phyloP scores from a whole-genome alignment of 257 asterid genomes.

The Solanum medicagineum region DNA sequence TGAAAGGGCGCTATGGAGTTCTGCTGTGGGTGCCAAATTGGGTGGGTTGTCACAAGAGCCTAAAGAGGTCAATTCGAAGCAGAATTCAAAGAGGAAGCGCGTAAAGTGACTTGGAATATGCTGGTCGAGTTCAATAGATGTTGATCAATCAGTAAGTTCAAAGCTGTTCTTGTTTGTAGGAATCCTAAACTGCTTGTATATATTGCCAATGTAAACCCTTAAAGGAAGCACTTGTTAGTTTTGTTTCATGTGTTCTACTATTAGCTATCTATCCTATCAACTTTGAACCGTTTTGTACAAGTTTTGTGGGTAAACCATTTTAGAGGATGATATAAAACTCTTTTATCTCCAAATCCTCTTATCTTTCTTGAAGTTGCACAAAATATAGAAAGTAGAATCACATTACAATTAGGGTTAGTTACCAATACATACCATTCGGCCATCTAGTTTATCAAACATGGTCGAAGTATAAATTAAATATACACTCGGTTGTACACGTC shows the following conservation, averaged over 20 bases:
- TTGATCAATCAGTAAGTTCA: not conserved
- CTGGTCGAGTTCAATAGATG: not conserved
- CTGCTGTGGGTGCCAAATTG: constrained; percentile 22
- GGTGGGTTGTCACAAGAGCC: constrained; percentile 12
- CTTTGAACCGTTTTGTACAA: not conserved
- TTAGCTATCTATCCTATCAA: not conserved
- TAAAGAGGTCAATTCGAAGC: constrained; percentile 2
- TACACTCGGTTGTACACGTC: too few relatives aligned
- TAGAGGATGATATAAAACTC: not conserved
- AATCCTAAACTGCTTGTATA: not conserved
- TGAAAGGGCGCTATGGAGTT: constrained; percentile 84
- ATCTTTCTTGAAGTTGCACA: not conserved
- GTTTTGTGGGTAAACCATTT: not conserved
- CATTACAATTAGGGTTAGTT: not conserved
- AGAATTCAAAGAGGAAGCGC: constrained; percentile 41
- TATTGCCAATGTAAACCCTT: not conserved
- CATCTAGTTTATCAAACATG: too few relatives aligned
- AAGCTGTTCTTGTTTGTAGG: not conserved
- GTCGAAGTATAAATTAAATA: too few relatives aligned
- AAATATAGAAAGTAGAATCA: not conserved
- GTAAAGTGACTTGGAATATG: constrained; percentile 9
- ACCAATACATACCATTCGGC: too few relatives aligned
- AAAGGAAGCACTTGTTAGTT: not conserved
- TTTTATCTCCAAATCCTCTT: not conserved
- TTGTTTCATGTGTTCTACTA: not conserved